Conservation (phyloP, 176 grass and related monocot species). For the Secale cereale region DNA sequence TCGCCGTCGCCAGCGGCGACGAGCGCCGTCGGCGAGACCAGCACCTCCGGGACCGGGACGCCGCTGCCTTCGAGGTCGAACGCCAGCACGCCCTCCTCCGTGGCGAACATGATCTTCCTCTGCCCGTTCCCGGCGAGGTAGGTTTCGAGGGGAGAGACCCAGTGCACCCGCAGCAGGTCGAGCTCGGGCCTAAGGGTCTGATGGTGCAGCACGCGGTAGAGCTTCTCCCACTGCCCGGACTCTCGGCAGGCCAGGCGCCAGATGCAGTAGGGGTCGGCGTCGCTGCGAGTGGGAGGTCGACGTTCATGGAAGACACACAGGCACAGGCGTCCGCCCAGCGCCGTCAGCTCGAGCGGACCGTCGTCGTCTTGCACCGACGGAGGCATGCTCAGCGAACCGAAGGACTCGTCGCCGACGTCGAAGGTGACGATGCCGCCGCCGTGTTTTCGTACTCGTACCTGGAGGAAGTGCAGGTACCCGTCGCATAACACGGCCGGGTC, state of each 20-base stretch:
- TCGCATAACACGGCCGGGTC: not conserved
- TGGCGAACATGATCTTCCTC: not conserved
- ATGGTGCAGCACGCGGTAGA: not conserved
- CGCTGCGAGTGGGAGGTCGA: too few relatives aligned
- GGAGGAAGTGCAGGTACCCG: not conserved
- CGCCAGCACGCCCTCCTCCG: not conserved
- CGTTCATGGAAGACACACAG: not conserved
- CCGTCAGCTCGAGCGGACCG: not conserved
- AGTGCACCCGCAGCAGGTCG: not conserved
- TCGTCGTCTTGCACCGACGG: too few relatives aligned
- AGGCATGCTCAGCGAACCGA: not conserved
- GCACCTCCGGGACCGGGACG: not conserved
- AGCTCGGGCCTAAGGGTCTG: not conserved
- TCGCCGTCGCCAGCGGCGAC: too few relatives aligned
- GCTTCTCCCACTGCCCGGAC: not conserved
- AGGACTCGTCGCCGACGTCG: not conserved
- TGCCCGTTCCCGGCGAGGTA: not conserved
- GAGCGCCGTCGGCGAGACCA: not conserved
- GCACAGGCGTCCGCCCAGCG: not conserved
- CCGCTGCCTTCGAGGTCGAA: not conserved
- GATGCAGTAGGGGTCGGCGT: not conserved
- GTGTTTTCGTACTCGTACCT: not conserved
- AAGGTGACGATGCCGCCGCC: not conserved
- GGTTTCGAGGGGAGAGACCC: not conserved
- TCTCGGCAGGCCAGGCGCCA: not conserved